phyloP scores from a whole-genome alignment of 2,329 filamentous ascomycete species.

The Bertia moriformis region DNA sequence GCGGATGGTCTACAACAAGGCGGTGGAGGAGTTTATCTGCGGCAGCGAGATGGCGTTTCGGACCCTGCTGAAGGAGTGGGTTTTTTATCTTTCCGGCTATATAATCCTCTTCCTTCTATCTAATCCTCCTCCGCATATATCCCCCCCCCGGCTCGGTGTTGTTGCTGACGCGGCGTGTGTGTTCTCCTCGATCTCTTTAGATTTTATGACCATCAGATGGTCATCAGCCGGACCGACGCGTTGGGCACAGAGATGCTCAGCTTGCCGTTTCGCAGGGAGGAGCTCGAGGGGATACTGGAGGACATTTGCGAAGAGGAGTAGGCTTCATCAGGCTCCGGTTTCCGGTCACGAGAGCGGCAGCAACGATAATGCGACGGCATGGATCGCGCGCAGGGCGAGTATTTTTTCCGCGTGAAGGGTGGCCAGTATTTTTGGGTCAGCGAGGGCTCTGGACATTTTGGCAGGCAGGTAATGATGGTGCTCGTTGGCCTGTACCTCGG shows the following conservation, averaged over 20 bases:
- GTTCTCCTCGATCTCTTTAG: conserved; percentile 22
- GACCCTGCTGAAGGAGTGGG: conserved; percentile 79
- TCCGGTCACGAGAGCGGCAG: background rate
- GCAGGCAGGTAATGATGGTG: too few species aligned
- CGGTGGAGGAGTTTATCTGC: conserved; percentile 91
- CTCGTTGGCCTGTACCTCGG: too few species aligned
- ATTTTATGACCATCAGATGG: conserved; percentile 96
- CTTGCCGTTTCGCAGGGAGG: conserved; percentile 73
- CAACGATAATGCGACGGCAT: too few species aligned
- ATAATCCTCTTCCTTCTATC: background rate
- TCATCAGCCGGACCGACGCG: conserved; percentile 73
- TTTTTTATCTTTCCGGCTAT: background rate
- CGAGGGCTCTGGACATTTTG: too few species aligned
- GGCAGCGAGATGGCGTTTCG: conserved; percentile 92
- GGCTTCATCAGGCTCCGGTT: background rate
- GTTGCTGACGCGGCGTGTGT: background rate
- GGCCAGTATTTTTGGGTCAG: too few species aligned
- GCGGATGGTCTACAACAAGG: conserved; percentile 81
- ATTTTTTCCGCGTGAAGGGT: too few species aligned
- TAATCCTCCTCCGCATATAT: background rate
- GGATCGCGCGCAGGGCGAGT: too few species aligned
- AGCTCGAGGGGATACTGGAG: conserved; percentile 77
- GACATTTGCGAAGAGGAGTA: conserved; percentile 40
- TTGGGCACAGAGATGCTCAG: conserved; percentile 74
- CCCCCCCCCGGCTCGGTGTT: conserved; percentile 10